Conservation (phyloP, 805 yeast species). For the Candida taoyuanica region DNA sequence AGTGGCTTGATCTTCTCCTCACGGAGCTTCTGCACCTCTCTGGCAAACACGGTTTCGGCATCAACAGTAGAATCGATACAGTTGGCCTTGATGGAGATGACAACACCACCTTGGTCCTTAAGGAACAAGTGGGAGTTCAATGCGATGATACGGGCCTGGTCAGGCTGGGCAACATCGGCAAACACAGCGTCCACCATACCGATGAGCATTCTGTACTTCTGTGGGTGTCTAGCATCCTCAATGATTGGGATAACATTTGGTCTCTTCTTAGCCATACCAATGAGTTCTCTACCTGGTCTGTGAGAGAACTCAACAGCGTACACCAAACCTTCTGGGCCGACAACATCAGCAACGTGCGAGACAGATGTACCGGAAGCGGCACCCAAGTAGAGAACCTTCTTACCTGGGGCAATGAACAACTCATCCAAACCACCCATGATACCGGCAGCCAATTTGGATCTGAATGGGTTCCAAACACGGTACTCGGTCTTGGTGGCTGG, state of each 20-base stretch:
- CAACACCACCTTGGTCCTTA: conserved; percentile 98
- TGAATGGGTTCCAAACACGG: conserved; percentile 99
- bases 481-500: conserved; percentile 94
- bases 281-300: conserved; percentile 99
- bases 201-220: conserved; percentile 97
- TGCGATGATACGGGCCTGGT: conserved; percentile 99
- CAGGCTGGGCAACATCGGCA: conserved; percentile 99
- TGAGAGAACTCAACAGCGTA: conserved; percentile 99
- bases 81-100: conserved; percentile 98
- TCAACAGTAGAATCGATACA: conserved; percentile 99
- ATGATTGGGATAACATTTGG: conserved; percentile 98
- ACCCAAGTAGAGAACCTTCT: conserved; percentile 95
- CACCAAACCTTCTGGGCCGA: conserved; percentile 98
- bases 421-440: conserved; percentile 99
- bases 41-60: conserved; percentile 98
- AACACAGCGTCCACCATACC: conserved; percentile 99
- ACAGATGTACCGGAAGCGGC: conserved; percentile 99
- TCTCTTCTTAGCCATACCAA: conserved; percentile 99
- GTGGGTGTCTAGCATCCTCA: conserved; percentile 99
- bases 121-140: conserved; percentile 96
- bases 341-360: conserved; percentile 96
- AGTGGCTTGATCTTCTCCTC: conserved; percentile 98
- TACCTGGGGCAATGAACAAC: conserved; percentile 95
- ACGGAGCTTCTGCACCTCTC: conserved; percentile 98
- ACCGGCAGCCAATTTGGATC: conserved; percentile 99